Evolutionary conservation across 2,329 filamentous ascomycete species (phyloP).

Genomic region (Periconia digitata): DNA sequence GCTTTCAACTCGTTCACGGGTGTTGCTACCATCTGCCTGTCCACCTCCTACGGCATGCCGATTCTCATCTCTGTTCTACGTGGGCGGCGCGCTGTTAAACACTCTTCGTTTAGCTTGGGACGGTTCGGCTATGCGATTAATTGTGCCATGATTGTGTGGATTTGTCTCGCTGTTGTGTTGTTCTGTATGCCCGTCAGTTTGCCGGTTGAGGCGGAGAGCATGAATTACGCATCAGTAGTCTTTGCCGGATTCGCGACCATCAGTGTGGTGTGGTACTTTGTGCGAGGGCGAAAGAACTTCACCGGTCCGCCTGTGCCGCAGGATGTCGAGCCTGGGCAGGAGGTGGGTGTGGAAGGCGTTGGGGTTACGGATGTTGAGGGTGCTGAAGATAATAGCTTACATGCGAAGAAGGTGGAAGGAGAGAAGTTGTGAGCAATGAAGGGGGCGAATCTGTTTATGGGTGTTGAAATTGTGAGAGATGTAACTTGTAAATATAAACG

Average conservation of each 20-base stretch:
- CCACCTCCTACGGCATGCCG: slow-evolving; percentile 73
- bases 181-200: slow-evolving; percentile 70
- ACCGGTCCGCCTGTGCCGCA: slow-evolving; percentile 41
- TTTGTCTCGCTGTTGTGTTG: slow-evolving; percentile 67
- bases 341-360: slow-evolving; percentile 35
- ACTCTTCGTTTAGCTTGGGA: slow-evolving; percentile 70
- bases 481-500: neutral
- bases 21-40: slow-evolving; percentile 77
- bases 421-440: slow-evolving; percentile 5
- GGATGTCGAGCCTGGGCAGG: slow-evolving; percentile 37
- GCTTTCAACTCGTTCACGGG: slow-evolving; percentile 81
- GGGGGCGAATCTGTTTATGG: neutral
- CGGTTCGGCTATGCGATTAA: slow-evolving; percentile 70
- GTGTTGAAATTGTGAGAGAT: neutral
- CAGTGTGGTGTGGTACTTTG: slow-evolving; percentile 41
- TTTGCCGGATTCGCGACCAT: slow-evolving; percentile 44
- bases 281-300: slow-evolving; percentile 41
- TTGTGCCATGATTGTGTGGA: slow-evolving; percentile 68
- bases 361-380: slow-evolving; percentile 31
- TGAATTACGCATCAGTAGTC: slow-evolving; percentile 50
- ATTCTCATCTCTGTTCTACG: slow-evolving; percentile 71
- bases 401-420: neutral
- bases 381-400: neutral
- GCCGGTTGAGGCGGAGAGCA: slow-evolving; percentile 41
- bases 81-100: slow-evolving; percentile 64